Conservation (phyloP, 2,329 filamentous ascomycete species). For the Ascochyta fabae region DNA sequence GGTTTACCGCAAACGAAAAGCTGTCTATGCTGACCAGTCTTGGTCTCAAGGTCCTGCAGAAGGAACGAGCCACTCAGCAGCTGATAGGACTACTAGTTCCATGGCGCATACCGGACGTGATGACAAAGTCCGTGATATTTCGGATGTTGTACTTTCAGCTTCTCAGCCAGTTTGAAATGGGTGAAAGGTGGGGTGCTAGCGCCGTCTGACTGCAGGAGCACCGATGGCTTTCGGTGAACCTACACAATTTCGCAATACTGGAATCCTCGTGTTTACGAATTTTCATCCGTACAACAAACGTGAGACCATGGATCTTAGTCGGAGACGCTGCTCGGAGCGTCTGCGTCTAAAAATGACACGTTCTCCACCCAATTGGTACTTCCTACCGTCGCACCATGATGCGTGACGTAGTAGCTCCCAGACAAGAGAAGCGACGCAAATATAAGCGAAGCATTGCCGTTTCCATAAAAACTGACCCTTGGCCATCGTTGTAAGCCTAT, state of each 20-base stretch:
- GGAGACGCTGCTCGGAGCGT: too few species aligned
- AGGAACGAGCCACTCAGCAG: background rate
- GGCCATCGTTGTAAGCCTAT: background rate
- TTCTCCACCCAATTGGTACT: background rate
- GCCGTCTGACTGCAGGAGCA: background rate
- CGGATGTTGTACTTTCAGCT: background rate
- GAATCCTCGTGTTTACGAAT: background rate
- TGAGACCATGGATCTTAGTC: too few species aligned
- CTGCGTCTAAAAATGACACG: background rate
- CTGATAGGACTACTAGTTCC: background rate
- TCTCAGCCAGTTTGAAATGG: background rate
- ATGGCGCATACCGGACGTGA: background rate
- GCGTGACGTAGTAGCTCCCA: constrained; percentile 7
- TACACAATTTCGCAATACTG: background rate
- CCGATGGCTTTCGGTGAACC: constrained; percentile 2
- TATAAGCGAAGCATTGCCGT: background rate
- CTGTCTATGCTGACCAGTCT: too few species aligned
- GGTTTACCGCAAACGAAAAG: too few species aligned
- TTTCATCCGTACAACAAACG: background rate
- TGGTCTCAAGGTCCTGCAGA: too few species aligned
- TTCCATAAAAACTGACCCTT: background rate
- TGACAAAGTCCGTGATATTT: constrained; percentile 3
- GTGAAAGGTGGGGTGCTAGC: constrained; percentile 2
- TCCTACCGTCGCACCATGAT: constrained; percentile 10
- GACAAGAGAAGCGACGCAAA: background rate